Base-by-base conservation (phyloP, 768 basidiomycete genomes). In the Tricholoma furcatifolium region DNA sequence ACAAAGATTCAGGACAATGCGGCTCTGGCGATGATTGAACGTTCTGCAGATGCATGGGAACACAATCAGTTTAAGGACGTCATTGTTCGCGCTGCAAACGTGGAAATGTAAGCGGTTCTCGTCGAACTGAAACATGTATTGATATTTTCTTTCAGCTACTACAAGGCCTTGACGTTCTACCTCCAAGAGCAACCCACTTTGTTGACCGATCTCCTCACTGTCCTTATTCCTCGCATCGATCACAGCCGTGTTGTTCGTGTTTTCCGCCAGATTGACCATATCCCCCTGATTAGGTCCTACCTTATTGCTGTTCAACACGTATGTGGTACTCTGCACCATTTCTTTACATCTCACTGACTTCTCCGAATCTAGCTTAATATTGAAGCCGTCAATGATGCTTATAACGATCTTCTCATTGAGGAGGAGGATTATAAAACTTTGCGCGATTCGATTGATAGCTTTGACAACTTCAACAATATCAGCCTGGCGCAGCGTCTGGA, bases 51-150 rank as follows among this genome's bases (percentile, higher is more conserved):
- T 70, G 93, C 94, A 44, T 99, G 95, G 95, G 97, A 99, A 52
- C 97, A 99, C 74, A 95, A 93, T 64, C 96, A 98, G 69, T 99
- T 99, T 86, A 98, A 98, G 80, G 97, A 98, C 61, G 87, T 97
- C 52, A 82, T 97, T 50, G 91, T 98, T 65, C 91, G 95, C 54
- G 95, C 90, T 18, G 96, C 97, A 43, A 99, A 99, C 64, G 83
- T 98, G 56, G 97, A 99, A 74, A 98, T 99, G 91, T 91, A 69
- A 54, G 84, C 5, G 30, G 15, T 18, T 14, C 20, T 15, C 4
- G 14, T 6, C 35, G 12, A 36, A 27, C 27, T 18, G 17, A 12
- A 47, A 21, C 18, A 39, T 12, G 42, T 53, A 48, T 54, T 62
- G 51, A 62, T 34, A 23, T 23, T 38, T 21, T 43, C 46, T 38